Percentiles rank a stretch among this genome's conserved stretches.
Conservation (phyloP, 2,329 filamentous ascomycete species). For the Coleophoma crateriformis region DNA sequence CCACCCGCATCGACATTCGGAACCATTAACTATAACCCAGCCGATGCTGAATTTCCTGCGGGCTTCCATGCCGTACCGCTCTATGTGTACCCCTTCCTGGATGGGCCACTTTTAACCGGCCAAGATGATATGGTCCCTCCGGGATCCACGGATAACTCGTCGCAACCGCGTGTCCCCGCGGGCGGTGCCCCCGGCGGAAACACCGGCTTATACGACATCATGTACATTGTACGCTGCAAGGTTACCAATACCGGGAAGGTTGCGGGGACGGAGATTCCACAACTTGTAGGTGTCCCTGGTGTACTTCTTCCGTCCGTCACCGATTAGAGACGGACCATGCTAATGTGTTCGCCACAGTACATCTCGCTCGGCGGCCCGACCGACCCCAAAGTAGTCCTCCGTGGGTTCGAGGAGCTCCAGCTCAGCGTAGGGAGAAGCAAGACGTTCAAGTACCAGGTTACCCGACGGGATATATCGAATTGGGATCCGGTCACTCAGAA, state of each 20-base stretch:
- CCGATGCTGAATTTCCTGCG: conserved; percentile 62
- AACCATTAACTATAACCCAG: conserved; percentile 53
- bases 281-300: conserved; percentile 32
- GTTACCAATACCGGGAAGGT: conserved; percentile 51
- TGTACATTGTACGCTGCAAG: conserved; percentile 46
- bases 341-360: conserved; percentile 45
- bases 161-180: conserved; percentile 39
- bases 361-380: conserved; percentile 72
- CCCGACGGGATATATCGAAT: conserved; percentile 77
- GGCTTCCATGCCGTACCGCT: conserved; percentile 35
- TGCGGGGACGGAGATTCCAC: conserved; percentile 50
- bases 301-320: conserved; percentile 28
- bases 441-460: conserved; percentile 65
- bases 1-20: conserved; percentile 57
- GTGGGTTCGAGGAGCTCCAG: conserved; percentile 74
- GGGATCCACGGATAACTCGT: conserved; percentile 34
- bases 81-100: conserved; percentile 52
- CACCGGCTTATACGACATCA: conserved; percentile 44
- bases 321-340: conserved; percentile 30
- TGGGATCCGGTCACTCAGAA: conserved; percentile 77
- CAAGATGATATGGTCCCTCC: conserved; percentile 25
- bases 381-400: conserved; percentile 62
- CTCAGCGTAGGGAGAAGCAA: conserved; percentile 62
- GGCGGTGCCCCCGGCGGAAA: conserved; percentile 49
- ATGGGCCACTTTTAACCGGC: conserved; percentile 30